Evolutionary conservation across 2,329 filamentous ascomycete species (phyloP).

Genomic region (Fusarium luffae): DNA sequence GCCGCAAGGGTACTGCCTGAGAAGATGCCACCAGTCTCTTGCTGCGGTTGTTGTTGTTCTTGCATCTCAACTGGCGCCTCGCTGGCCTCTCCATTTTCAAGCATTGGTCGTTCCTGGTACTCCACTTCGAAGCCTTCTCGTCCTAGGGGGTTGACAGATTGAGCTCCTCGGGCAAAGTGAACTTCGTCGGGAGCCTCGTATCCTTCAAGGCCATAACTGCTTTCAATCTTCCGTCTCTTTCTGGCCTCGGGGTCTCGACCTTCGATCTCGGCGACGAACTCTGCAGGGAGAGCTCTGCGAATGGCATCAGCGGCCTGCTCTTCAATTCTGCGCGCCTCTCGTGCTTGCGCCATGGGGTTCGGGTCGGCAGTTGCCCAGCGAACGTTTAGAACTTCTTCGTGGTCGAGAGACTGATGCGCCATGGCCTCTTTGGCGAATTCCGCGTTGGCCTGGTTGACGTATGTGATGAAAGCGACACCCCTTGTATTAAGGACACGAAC

Average conservation of each 20-base stretch:
- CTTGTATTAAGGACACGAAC: slow-evolving; percentile 85
- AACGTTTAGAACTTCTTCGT: slow-evolving; percentile 93
- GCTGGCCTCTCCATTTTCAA: slow-evolving; percentile 65
- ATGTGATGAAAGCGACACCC: slow-evolving; percentile 95
- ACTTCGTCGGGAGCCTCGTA: slow-evolving; percentile 96
- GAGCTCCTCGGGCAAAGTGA: slow-evolving; percentile 85
- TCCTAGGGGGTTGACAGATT: slow-evolving; percentile 70
- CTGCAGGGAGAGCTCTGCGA: slow-evolving; percentile 84
- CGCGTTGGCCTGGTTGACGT: slow-evolving; percentile 87
- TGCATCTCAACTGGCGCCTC: slow-evolving; percentile 45
- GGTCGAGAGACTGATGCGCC: slow-evolving; percentile 92
- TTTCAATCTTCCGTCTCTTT: slow-evolving; percentile 90
- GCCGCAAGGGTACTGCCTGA: slow-evolving; percentile 85
- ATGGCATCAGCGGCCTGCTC: slow-evolving; percentile 98
- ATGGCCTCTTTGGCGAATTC: slow-evolving; percentile 96
- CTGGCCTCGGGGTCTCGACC: slow-evolving; percentile 86
- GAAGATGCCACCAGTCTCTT: slow-evolving; percentile 73
- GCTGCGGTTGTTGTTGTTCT: slow-evolving; percentile 53
- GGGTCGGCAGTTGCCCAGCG: slow-evolving; percentile 97
- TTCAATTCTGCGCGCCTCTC: slow-evolving; percentile 88
- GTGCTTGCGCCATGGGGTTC: slow-evolving; percentile 92
- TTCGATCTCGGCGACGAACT: slow-evolving; percentile 93
- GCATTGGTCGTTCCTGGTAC: slow-evolving; percentile 68
- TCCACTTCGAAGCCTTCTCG: slow-evolving; percentile 71
- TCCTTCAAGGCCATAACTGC: slow-evolving; percentile 86